Base-by-base conservation (phyloP, 1,284 basidiomycete species). In the Sporisorium exsertum region DNA sequence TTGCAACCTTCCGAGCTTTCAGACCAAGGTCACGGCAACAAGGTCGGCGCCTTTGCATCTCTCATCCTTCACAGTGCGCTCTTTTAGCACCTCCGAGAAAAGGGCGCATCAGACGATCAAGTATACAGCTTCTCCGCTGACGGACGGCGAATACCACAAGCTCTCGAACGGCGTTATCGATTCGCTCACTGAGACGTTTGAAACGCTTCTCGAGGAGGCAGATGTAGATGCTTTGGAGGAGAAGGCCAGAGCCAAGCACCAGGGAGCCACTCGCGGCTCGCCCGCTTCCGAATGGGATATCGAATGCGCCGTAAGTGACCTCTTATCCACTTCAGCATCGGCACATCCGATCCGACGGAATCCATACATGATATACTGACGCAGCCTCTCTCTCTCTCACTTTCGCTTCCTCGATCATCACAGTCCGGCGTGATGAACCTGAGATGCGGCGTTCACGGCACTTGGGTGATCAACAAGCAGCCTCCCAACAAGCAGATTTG, bases 391-490 rank as follows among this genome's bases (percentile, higher is more conserved):
- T 66, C 52, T 26, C 6, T 12, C 46, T 56, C 59, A 57, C 45
- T 18, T 51, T 37, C 29, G 27, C 22, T 32, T 16, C 22, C n/a
- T n/a, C 6, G 4, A 5, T 13, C 49, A 45, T 20, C 63, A 46
- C 84, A 94, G 92, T 90, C 91, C 77, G 96, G 96, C 26, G 96
- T 99, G 33, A 87, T 99, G 65, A 99, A 94, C 2, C 89, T 98
- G 56, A 88, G 89, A 52, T 88, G 97, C 20, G 94, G 93, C 37
- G 88, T 89, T 9, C 88, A 92, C 71, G 95, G 95, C 20, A 98
- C 94, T n/a, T 99, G 97, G 87, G 96, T 98, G 45, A 93, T 99
- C 87, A 99, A 99, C 88, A 99, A 99, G 88, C 96, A 99, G 86
- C 96, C 96, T 10, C 96, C 97, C 6, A 98, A 98, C 85, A 94